Percentiles rank a stretch among this genome's conserved stretches.
These are phyloP conservation scores for Saitozyma sp. DNA, from an alignment of 768 basidiomycete genomes.

Conservation along the genomic window DNA sequence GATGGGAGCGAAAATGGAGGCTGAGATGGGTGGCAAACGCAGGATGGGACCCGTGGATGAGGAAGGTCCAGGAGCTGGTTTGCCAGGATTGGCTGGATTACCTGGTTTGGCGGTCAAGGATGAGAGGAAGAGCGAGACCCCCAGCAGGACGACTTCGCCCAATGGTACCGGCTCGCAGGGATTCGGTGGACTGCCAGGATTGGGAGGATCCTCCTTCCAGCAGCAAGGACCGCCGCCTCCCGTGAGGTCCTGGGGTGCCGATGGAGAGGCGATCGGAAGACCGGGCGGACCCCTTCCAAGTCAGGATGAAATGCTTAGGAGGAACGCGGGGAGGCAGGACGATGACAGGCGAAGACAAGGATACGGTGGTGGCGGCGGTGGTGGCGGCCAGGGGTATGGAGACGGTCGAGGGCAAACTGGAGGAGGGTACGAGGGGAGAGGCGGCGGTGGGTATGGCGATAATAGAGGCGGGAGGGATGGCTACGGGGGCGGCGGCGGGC, in stretches of 20 bases:
- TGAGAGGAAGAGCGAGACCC: background rate
- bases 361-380: background rate
- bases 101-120: conserved; percentile 15
- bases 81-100: conserved; percentile 16
- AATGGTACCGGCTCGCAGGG: too few relatives aligned
- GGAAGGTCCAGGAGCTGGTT: conserved; percentile 13
- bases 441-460: conserved; percentile 1
- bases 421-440: conserved; percentile 28
- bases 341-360: conserved; percentile 4
- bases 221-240: too few relatives aligned
- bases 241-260: too few relatives aligned
- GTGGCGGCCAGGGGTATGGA: background rate
- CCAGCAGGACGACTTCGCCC: too few relatives aligned
- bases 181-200: conserved; percentile 32
- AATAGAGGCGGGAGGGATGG: conserved; percentile 1
- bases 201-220: conserved; percentile 15
- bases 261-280: conserved; percentile 13
- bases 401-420: background rate
- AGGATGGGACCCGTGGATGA: conserved; percentile 4
- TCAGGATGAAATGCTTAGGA: conserved; percentile 60
- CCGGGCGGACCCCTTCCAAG: conserved; percentile 55
- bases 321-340: conserved; percentile 22
- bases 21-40: conserved; percentile 19
- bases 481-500: conserved; percentile 11
- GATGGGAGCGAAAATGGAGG: conserved; percentile 25